Base-by-base conservation (phyloP, 1,284 basidiomycete species). In the Coniferiporia weirii region DNA sequence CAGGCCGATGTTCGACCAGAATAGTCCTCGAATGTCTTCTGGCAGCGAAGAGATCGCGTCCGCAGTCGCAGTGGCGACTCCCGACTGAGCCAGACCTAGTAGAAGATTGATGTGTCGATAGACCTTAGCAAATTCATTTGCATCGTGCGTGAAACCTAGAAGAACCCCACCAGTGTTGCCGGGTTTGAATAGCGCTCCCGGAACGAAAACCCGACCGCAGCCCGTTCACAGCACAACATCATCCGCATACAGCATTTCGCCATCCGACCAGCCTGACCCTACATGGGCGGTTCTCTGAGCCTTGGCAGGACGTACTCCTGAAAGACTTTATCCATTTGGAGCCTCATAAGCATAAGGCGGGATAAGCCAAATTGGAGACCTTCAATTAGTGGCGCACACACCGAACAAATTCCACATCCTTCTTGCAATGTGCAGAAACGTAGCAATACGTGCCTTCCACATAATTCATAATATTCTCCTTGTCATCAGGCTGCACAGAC, bases 401-500 rank as follows among this genome's bases (percentile, higher is more conserved):
- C 92, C 87, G 85, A 74, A 85, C 89, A n/a, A 74, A 72, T 70
- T 95, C 87, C 61, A 95, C 72, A 72, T 96, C 93, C 50, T 72
- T 69, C 58, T 76, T 78, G 75, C 89, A 94, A 68, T 88, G 76
- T 44, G 76, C 76, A n/a, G 89, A 85, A 54, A 97, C 89, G 71
- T 90, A 98, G 71, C 91, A 93, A 69, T 91, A 95, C 12, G 80
- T 73, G 69, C 92, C 92, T 71, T 96, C 95, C 66, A 95, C 88
- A 64, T 91, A 82, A 73, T 95, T 94, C 74, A 96, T 89, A 67
- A 98, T 88, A 72, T 89, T 0, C 91, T 94, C 73, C 97, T 90
- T 69, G 98, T 93, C 84, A 95, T 94, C 91, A 98, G 93, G 71
- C 98, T 93, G 90, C 92, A 96, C 69, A 98, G 95, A 34, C 93